Base-by-base conservation (phyloP, 1,139 yeast species). In the Tardiomyces blankii region DNA sequence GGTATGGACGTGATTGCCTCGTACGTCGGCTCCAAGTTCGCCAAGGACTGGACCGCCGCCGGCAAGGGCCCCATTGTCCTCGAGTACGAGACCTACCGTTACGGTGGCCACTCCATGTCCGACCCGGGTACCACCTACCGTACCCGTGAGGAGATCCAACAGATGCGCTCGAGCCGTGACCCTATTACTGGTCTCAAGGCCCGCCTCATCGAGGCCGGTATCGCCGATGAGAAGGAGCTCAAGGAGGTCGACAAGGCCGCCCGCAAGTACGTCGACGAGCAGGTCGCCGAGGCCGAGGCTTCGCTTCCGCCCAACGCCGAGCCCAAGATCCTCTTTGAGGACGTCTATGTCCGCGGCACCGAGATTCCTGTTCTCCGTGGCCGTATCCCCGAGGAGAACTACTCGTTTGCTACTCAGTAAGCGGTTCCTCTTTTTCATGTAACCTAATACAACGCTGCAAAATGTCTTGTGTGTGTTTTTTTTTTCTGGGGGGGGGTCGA, bases 51-150 rank as follows among this genome's bases (percentile, higher is more conserved):
- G 96, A 76, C 87, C 67, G 75, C 84, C 50, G 73, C 81, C 52
- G 96, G 96, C 62, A 91, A 91, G 63, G 98, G 98, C 51, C 98
- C 98, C 54, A 72, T 91, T 59, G 96, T 91, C 48, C 66, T 91
- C 60, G 98, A 91, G 75, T 91, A 84, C 70, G 96, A 89, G 74
- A 91, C 98, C 58, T 91, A 91, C 74, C 83, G 98, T 77, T 91
- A 91, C 69, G 97, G 98, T 75, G 98, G 98, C 67, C 98, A 91
- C 79, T 91, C 98, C 59, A 91, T 91, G 97, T 89, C 96, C 57
- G 97, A 91, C 71, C 97, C 97, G 62, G 97, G 97, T 77, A 91
- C 97, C 68, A 89, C 97, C 56, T 91, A 91, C 81, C 82, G 97
- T 79, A 91, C 98, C 65, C 88, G 98, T 75, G 98, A 91, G 74